Base-by-base conservation (phyloP, 2,329 filamentous ascomycete genomes). In the Penicillium sp. region DNA sequence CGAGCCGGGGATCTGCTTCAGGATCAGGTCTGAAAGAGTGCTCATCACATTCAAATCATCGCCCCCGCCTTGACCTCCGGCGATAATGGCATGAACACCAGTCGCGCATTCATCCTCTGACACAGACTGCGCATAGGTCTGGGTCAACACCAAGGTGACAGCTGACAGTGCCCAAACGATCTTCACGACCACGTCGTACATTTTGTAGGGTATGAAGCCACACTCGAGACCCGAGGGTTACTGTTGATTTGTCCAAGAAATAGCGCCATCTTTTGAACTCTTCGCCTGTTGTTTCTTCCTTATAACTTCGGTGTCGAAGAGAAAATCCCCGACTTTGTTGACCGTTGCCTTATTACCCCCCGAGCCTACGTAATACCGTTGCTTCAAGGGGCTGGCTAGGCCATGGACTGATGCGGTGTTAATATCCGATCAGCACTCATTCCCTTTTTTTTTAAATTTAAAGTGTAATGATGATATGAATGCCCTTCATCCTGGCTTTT, bases 11-110 rank as follows among this genome's bases (percentile, higher is more conserved):
- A 68, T 65, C 23, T 67, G 55, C 43, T 63, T 45, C 10, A 66
- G 45, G 8, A 67, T 46, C 25, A 67, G 40, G 33, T 65, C 61
- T 27, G 65, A 62, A 33, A 67, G 61, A 1, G 61, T 57, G 10
- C 58, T 59, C 60, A 66, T 50, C 19, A 66, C 65, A 45, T 66
- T 65, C 43, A 66, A 49, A 44, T 65, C 55, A 59, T 67, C 63
- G 27, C 65, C 65, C 4, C 54, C 55, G 8, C 64, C 65, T 43
- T 67, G 60, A 4, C 65, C 64, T 7, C 63, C 63, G 27, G 61
- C 55, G 4, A 67, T 59, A 40, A 67, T 65, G 23, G 63, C 60
- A 55, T 67, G 65, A 8, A 67, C 59, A 4, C 63, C 51, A 2
- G 61, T 61, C 9, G 65, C 65, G 39, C 65, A 67, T 11, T 55